Evolutionary conservation across 768 basidiomycete genomes (phyloP).

Genomic region (Asterophora parasitica): DNA sequence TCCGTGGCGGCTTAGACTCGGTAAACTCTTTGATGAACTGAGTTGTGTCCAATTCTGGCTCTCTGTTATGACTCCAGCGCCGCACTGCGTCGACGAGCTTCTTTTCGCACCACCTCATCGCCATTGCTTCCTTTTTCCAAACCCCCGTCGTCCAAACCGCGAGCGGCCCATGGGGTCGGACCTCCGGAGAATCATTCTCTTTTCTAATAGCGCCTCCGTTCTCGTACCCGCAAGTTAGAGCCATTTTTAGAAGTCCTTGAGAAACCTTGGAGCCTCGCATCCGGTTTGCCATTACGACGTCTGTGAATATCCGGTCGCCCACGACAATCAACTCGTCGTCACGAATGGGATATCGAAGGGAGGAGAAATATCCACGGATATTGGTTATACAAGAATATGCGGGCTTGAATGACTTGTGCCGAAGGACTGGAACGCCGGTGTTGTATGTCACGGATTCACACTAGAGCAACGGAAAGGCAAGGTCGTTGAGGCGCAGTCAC

Average conservation of each 20-base stretch:
- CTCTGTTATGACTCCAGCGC: conserved; percentile 31
- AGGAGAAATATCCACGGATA: conserved; percentile 73
- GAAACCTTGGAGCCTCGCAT: conserved; percentile 34
- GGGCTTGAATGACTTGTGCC: conserved; percentile 76
- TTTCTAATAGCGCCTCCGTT: conserved; percentile 22
- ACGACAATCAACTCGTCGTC: conserved; percentile 74
- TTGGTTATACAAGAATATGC: conserved; percentile 66
- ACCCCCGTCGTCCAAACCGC: conserved; percentile 68
- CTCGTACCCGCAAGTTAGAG: conserved; percentile 20
- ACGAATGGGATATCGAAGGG: conserved; percentile 47
- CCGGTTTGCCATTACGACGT: conserved; percentile 81
- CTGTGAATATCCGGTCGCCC: conserved; percentile 91
- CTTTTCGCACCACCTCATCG: conserved; percentile 58
- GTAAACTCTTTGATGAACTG: conserved; percentile 28
- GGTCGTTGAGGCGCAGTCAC: background rate
- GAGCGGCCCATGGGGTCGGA: conserved; percentile 42
- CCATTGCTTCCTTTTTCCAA: conserved; percentile 61
- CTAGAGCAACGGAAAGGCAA: conserved; percentile 34
- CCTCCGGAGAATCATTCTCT: conserved; percentile 19
- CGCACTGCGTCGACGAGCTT: conserved; percentile 42
- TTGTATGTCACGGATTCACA: conserved; percentile 81
- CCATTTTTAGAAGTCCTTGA: conserved; percentile 9
- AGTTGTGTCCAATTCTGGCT: conserved; percentile 18
- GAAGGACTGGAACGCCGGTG: conserved; percentile 77
- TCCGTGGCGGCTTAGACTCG: conserved; percentile 4